These are phyloP conservation scores for Cryptococcus maquisensis DNA, from an alignment of 1,284 basidiomycete genomes.

Conservation along the genomic window DNA sequence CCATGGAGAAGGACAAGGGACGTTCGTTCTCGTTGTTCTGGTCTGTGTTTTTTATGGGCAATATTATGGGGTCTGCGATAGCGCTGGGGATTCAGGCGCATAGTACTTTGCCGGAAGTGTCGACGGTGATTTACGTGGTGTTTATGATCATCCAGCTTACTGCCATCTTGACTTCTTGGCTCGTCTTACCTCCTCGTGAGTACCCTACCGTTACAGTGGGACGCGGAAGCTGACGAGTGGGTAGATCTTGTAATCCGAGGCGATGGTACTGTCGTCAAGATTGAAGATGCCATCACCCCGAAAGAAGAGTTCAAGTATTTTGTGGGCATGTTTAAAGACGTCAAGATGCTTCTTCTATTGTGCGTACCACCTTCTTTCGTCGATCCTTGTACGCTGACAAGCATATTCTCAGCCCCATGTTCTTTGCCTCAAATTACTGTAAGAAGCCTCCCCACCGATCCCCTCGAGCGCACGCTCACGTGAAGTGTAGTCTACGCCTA, in stretches of 20 bases:
- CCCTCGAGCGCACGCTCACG: neutral
- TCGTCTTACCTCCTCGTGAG: slow-evolving; percentile 36
- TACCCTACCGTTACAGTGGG: neutral
- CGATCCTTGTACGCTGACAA: neutral
- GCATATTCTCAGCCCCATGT: slow-evolving; percentile 24
- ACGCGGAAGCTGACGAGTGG: neutral
- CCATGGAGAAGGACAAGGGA: slow-evolving; percentile 51
- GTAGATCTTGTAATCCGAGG: slow-evolving; percentile 31
- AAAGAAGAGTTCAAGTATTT: slow-evolving; percentile 31
- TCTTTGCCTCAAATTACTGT: slow-evolving; percentile 40
- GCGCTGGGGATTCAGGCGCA: slow-evolving; percentile 45
- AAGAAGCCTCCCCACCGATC: neutral
- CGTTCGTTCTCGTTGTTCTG: slow-evolving; percentile 51
- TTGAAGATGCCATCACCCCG: slow-evolving; percentile 18
- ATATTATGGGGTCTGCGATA: slow-evolving; percentile 51
- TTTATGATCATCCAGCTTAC: slow-evolving; percentile 46
- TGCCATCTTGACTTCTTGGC: slow-evolving; percentile 27
- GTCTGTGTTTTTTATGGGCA: slow-evolving; percentile 51
- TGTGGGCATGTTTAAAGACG: slow-evolving; percentile 32
- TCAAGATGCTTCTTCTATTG: slow-evolving; percentile 34
- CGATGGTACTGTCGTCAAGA: slow-evolving; percentile 38
- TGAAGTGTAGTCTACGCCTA: slow-evolving; percentile 28
- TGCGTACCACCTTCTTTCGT: slow-evolving; percentile 1
- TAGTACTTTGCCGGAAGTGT: slow-evolving; percentile 25
- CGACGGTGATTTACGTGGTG: slow-evolving; percentile 41